Conservation (phyloP, 2,329 filamentous ascomycete species). For the Trichoderma endophyticum region DNA sequence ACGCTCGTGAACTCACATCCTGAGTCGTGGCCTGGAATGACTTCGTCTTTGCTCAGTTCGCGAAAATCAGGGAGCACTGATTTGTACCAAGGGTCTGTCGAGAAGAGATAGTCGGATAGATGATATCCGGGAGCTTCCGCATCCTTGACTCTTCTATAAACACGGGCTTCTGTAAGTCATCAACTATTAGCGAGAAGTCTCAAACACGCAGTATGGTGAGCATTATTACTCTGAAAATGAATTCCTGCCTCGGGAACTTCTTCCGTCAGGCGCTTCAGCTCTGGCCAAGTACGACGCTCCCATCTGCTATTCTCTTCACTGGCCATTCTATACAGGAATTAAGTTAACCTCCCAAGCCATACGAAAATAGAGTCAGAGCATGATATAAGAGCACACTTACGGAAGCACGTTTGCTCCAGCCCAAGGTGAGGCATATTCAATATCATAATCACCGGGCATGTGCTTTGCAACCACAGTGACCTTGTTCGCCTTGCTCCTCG, state of each 20-base stretch:
- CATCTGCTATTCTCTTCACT: constrained; percentile 45
- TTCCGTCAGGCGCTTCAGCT: constrained; percentile 56
- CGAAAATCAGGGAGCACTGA: constrained; percentile 69
- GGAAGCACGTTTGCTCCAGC: constrained; percentile 79
- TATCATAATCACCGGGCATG: constrained; percentile 90
- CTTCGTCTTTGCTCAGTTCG: constrained; percentile 53
- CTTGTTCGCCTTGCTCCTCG: constrained; percentile 41
- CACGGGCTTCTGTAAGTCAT: constrained; percentile 41
- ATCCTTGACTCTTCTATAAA: constrained; percentile 62
- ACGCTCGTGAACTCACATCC: constrained; percentile 77
- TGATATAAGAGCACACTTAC: constrained; percentile 42
- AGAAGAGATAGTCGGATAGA: constrained; percentile 58
- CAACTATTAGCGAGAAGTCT: not conserved
- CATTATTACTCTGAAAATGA: constrained; percentile 64
- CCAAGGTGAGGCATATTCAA: constrained; percentile 88
- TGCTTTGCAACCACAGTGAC: constrained; percentile 78
- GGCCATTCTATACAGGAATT: constrained; percentile 40
- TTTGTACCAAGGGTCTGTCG: constrained; percentile 70
- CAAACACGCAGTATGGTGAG: no score
- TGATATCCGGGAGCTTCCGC: constrained; percentile 39
- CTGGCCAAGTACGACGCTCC: constrained; percentile 64
- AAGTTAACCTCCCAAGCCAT: not conserved
- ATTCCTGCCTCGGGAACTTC: constrained; percentile 74
- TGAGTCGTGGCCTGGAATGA: constrained; percentile 65
- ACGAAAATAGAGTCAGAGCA: not conserved